Evolutionary conservation across 768 basidiomycete genomes (phyloP).

Genomic region (Strobilomyces dryophilus): DNA sequence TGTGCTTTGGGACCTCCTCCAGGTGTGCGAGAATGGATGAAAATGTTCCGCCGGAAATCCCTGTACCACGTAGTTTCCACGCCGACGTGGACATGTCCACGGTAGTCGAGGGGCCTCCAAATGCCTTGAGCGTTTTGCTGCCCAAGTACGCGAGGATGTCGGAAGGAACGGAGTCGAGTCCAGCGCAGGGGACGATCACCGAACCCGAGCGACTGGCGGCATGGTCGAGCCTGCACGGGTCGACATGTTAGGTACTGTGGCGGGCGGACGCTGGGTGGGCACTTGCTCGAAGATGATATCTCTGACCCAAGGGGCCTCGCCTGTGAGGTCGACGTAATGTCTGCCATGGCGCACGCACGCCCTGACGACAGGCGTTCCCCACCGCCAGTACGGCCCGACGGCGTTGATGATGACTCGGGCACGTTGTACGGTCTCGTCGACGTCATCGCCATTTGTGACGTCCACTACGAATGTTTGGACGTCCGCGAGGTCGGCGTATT

Average conservation of each 20-base stretch:
- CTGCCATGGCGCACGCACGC: constrained; percentile 70
- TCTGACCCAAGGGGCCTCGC: constrained; percentile 65
- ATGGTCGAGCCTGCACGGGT: constrained; percentile 57
- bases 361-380: constrained; percentile 73
- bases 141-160: constrained; percentile 68
- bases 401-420: constrained; percentile 71
- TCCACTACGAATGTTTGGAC: constrained; percentile 54
- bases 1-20: constrained; percentile 32
- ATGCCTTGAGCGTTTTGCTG: constrained; percentile 60
- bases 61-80: constrained; percentile 29
- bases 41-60: constrained; percentile 37
- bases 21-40: constrained; percentile 31
- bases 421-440: constrained; percentile 54
- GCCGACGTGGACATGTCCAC: constrained; percentile 59
- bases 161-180: constrained; percentile 73
- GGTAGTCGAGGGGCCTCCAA: constrained; percentile 31
- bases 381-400: constrained; percentile 71
- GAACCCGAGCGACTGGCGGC: constrained; percentile 64
- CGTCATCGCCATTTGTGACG: constrained; percentile 46
- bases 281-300: constrained; percentile 58
- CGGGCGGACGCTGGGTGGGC: constrained; percentile 3
- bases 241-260: constrained; percentile 9
- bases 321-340: constrained; percentile 85
- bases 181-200: constrained; percentile 76
- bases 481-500: constrained; percentile 38